Base-by-base conservation (phyloP, 768 basidiomycete species). In the Zangia roseola region DNA sequence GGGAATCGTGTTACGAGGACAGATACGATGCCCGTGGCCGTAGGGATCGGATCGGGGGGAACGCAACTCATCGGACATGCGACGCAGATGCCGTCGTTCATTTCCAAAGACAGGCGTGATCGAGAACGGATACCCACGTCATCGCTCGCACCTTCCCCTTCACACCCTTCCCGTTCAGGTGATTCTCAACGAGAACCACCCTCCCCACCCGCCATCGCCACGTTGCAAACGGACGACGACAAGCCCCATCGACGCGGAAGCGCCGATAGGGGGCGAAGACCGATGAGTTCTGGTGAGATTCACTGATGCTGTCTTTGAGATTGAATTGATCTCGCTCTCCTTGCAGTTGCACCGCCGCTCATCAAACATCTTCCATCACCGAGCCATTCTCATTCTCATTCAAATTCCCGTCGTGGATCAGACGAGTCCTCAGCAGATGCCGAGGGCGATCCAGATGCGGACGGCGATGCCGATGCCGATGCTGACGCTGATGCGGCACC, bases 401-500 rank as follows among this genome's bases (percentile, higher is more conserved):
- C 56, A 14, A 47, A 61, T 40, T 63, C 61, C 4, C 62, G 62
- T 2, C 62, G 62, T 44, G 59, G 51, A 24, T 64, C 62, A 9
- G 62, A 59, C 40, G 62, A 62, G 38, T 61, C 62, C 14, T 67
- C 56, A 1, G 63, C 64, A 10, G 62, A 64, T 25, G 64, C 64
- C 26, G 64, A 63, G 26, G 61, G 62, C 44, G 66, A 69, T 47
- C 60, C 61, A 3, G 74, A 74, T 45, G 71, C 63, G 2, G 75
- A 76, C 12, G 71, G 52, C 9, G 74, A 75, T 26, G 68, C 65
- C 0, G 67, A 56, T 10, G 68, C 64, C 3, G 66, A 55, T 6
- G 68, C 59, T 5, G 70, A 62, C 17, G 69, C 75, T 0, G 77
- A 79, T 12, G 69, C 68, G 39, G 78, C 79, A 21, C 59, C 80